These are phyloP conservation scores for Suillus sp. DNA, from an alignment of 768 basidiomycete species.

Conservation along the genomic window DNA sequence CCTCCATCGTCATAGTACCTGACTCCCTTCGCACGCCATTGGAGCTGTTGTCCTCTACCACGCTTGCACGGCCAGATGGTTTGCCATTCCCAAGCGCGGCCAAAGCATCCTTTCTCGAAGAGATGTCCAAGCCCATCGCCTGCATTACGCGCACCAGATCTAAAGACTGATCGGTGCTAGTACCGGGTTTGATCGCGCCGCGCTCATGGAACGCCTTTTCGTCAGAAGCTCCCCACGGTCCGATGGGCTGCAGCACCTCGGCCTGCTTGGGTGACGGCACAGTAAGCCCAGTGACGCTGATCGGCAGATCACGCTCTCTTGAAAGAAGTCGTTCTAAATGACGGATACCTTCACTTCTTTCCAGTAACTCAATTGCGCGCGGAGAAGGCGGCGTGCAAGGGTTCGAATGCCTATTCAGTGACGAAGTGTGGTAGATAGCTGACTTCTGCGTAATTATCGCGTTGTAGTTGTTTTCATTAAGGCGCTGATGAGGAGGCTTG, in stretches of 20 bases:
- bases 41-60: background rate
- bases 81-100: background rate
- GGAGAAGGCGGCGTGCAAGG: conserved; percentile 1
- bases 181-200: background rate
- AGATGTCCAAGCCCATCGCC: conserved; percentile 3
- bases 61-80: background rate
- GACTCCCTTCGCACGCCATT: background rate
- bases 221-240: conserved; percentile 6
- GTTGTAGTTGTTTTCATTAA: background rate
- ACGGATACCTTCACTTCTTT: background rate
- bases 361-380: background rate
- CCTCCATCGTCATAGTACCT: background rate
- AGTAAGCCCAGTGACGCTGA: background rate
- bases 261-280: background rate
- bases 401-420: background rate
- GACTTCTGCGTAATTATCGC: background rate
- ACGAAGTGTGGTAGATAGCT: background rate
- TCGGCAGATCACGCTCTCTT: background rate
- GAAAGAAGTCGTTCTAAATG: background rate
- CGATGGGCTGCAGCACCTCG: background rate
- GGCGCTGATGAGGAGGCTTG: conserved; percentile 5
- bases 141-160: conserved; percentile 7
- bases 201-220: conserved; percentile 3
- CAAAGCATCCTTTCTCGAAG: background rate
- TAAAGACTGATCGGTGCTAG: background rate